Percentiles rank a stretch among this genome's conserved stretches.
Evolutionary conservation across 1,284 basidiomycete genomes (phyloP).

Genomic region (Ustilago curta): DNA sequence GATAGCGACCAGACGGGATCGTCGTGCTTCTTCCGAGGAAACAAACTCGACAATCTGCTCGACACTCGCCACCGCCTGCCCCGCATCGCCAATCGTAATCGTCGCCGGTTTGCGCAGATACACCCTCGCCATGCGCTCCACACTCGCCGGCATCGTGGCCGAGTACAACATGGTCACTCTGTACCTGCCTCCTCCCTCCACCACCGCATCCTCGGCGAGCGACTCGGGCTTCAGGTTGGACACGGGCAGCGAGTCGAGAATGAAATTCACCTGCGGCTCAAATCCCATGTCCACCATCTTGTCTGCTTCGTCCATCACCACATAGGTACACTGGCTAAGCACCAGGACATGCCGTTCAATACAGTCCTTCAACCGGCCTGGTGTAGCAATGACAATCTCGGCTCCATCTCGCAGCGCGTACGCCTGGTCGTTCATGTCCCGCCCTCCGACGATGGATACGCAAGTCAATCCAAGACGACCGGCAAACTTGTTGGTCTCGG

Average conservation of each 20-base stretch:
- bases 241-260: conserved; percentile 89
- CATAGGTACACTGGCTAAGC: conserved; percentile 93
- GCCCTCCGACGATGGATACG: conserved; percentile 96
- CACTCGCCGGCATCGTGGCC: conserved; percentile 96
- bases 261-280: conserved; percentile 92
- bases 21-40: conserved; percentile 91
- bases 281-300: conserved; percentile 98
- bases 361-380: conserved; percentile 96
- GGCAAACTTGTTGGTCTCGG: conserved; percentile 91
- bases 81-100: conserved; percentile 97
- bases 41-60: conserved; percentile 97
- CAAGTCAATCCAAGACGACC: conserved; percentile 86
- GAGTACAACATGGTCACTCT: conserved; percentile 82
- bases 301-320: conserved; percentile 99
- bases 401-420: conserved; percentile 94
- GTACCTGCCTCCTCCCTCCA: conserved; percentile 49
- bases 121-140: conserved; percentile 91
- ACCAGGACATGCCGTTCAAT: conserved; percentile 95
- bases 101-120: conserved; percentile 92
- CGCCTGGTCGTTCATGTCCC: conserved; percentile 94
- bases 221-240: conserved; percentile 85
- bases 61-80: conserved; percentile 96
- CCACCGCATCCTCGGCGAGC: conserved; percentile 65
- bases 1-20: conserved; percentile 88
- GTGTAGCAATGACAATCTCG: conserved; percentile 97